phyloP scores from a whole-genome alignment of 306 rosid genomes.

The Rosa lucieae region DNA sequence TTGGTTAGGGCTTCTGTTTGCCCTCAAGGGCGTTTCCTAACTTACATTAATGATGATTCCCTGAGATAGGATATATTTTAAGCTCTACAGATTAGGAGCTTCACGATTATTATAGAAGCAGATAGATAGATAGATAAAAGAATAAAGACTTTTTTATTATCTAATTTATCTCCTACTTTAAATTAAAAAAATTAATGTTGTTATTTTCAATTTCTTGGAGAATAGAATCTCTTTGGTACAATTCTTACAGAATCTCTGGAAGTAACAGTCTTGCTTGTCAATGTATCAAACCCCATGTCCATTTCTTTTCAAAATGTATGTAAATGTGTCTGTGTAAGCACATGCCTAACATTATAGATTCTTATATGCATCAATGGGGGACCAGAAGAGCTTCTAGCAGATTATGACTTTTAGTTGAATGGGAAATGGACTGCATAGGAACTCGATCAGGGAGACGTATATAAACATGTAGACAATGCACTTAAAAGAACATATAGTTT shows the following conservation, averaged over 20 bases:
- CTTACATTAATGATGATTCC: not conserved
- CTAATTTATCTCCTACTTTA: no score
- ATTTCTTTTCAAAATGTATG: not conserved
- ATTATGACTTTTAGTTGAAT: not conserved
- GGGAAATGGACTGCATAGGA: not conserved
- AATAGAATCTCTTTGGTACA: not conserved
- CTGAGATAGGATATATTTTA: not conserved
- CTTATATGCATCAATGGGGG: not conserved
- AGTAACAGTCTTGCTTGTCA: not conserved
- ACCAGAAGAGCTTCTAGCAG: not conserved
- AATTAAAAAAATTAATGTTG: not conserved
- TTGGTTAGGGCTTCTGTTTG: conserved; percentile 11
- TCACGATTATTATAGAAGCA: not conserved
- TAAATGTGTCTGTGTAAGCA: not conserved
- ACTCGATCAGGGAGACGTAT: no score
- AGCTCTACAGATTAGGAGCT: not conserved
- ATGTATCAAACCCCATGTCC: not conserved
- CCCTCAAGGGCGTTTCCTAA: conserved; percentile 1
- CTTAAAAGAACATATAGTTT: no score
- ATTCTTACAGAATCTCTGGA: conserved; percentile 4
- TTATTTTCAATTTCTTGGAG: not conserved
- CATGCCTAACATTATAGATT: not conserved
- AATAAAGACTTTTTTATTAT: not conserved
- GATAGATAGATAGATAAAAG: not conserved
- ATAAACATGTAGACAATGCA: no score